A percentile compares a stretch with the other conserved stretches of the same genome.
phyloP scores from a whole-genome alignment of 2,329 filamentous ascomycete genomes.

The Colletotrichum sansevieriae region DNA sequence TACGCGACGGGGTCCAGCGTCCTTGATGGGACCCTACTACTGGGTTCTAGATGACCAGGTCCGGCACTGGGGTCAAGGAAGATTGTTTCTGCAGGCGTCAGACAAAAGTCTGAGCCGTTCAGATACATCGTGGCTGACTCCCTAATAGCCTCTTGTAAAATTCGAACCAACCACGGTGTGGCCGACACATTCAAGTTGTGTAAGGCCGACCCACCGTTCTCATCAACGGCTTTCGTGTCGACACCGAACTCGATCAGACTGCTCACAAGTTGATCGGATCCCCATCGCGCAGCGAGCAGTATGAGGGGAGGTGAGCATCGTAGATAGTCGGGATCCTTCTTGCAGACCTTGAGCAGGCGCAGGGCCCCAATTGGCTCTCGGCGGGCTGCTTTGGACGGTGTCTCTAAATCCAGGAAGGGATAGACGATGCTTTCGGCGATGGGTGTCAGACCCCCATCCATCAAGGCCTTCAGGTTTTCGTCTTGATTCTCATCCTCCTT shows the following conservation, averaged over 20 bases:
- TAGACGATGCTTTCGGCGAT: constrained; percentile 48
- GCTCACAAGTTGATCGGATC: constrained; percentile 44
- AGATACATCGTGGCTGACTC: constrained; percentile 5
- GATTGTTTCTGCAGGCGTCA: constrained; percentile 49
- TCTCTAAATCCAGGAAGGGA: constrained; percentile 2
- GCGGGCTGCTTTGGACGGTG: neutral
- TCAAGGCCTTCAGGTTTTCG: constrained; percentile 46
- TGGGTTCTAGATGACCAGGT: neutral
- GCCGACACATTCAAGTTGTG: constrained; percentile 47
- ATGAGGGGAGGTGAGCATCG: constrained; percentile 31
- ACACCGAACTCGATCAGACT: constrained; percentile 42
- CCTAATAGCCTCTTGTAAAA: constrained; percentile 44
- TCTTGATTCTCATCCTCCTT: constrained; percentile 47
- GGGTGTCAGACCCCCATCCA: constrained; percentile 47
- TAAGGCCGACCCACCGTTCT: constrained; percentile 42
- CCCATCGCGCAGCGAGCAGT: constrained; percentile 47
- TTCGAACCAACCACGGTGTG: constrained; percentile 42
- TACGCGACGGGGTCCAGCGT: neutral
- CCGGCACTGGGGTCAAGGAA: constrained; percentile 44
- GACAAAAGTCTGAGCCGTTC: constrained; percentile 28
- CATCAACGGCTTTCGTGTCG: constrained; percentile 39
- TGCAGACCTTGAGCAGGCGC: constrained; percentile 17
- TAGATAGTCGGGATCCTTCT: constrained; percentile 14
- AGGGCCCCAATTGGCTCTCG: neutral
- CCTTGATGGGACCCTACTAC: too few relatives aligned